Evolutionary conservation across 768 basidiomycete species (phyloP).

Genomic region (Mycena chlorophos): DNA sequence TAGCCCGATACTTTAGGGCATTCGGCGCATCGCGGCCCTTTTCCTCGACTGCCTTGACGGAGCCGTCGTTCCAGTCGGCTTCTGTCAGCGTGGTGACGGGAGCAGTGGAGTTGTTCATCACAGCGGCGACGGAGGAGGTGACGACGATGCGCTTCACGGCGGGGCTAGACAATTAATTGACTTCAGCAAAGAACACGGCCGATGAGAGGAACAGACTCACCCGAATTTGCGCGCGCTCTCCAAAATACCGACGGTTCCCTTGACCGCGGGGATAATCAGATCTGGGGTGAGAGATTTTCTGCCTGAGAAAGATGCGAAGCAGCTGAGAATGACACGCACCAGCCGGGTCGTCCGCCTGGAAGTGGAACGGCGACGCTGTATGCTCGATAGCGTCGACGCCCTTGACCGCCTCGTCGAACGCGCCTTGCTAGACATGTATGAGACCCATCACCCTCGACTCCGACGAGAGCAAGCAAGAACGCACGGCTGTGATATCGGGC

Average conservation of each 20-base stretch:
- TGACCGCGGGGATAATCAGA: conserved; percentile 36
- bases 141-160: conserved; percentile 67
- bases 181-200: not conserved
- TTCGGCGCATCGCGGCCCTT: conserved; percentile 45
- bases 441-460: not conserved
- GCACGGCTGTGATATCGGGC: conserved; percentile 56
- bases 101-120: conserved; percentile 32
- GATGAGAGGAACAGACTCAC: conserved; percentile 25
- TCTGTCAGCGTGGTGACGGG: conserved; percentile 45
- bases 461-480: not conserved
- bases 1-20: conserved; percentile 54
- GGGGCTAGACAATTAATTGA: conserved; percentile 26
- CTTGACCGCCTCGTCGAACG: conserved; percentile 79
- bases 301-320: not conserved
- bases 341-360: conserved; percentile 45
- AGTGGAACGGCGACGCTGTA: conserved; percentile 62
- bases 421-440: conserved; percentile 48
- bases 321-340: conserved; percentile 26
- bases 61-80: conserved; percentile 60
- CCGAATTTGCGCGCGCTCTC: conserved; percentile 40
- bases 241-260: conserved; percentile 43
- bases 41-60: conserved; percentile 45
- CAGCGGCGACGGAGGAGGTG: conserved; percentile 60
- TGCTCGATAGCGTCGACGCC: conserved; percentile 74
- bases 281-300: not conserved